These are phyloP conservation scores for Dalechampia spathulata DNA, from an alignment of 441 rosid species.

Conservation along the genomic window DNA sequence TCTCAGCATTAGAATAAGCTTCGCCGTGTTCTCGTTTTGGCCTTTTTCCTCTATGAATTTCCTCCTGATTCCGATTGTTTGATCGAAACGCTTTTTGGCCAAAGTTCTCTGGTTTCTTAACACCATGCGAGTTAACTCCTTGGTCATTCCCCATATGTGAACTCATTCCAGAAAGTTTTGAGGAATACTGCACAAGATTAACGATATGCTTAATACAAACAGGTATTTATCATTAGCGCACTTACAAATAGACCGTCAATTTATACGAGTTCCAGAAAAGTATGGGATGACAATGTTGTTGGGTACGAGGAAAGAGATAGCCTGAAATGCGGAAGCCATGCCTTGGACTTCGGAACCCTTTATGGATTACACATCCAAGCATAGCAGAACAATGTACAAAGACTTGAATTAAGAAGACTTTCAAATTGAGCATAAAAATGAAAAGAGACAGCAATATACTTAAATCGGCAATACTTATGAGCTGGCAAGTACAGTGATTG, in stretches of 20 bases:
- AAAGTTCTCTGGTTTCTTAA: slow-evolving; percentile 37
- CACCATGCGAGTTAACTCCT: slow-evolving; percentile 19
- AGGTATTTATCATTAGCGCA: too few species aligned
- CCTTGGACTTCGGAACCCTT: neutral
- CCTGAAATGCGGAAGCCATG: neutral
- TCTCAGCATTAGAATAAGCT: slow-evolving; percentile 24
- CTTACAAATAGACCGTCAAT: too few species aligned
- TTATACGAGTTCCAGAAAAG: neutral
- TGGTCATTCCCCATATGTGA: slow-evolving; percentile 14
- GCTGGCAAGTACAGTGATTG: slow-evolving; percentile 6
- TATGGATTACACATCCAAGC: neutral
- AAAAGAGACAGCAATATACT: neutral
- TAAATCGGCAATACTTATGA: neutral
- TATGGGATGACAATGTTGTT: neutral
- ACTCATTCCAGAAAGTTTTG: slow-evolving; percentile 9
- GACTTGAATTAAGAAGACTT: too few species aligned
- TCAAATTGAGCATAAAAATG: neutral
- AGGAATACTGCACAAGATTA: slow-evolving; percentile 22
- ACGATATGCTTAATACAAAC: slow-evolving; percentile 1
- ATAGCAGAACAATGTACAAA: neutral
- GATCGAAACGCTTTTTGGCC: slow-evolving; percentile 26
- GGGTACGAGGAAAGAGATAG: neutral
- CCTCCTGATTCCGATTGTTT: slow-evolving; percentile 22
- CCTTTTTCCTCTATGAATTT: slow-evolving; percentile 51
- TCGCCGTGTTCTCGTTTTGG: slow-evolving; percentile 49